Conservation (phyloP, 2,329 filamentous ascomycete species). For the Calonectria henricotiae region DNA sequence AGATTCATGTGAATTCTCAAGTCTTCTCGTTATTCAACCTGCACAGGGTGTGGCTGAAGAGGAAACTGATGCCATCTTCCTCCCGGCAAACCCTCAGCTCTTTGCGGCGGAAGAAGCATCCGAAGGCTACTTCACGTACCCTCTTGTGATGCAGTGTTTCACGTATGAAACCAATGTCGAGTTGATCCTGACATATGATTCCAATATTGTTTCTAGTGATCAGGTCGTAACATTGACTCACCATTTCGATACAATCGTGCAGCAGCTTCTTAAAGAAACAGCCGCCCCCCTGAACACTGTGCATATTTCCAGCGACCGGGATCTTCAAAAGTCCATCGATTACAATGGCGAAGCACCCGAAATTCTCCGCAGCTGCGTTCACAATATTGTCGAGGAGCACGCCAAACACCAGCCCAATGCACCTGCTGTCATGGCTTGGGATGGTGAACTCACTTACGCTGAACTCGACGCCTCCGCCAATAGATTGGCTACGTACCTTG, state of each 20-base stretch:
- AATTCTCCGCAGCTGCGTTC: too few relatives aligned
- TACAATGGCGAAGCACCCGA: too few relatives aligned
- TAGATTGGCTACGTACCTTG: background rate
- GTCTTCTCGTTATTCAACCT: constrained; percentile 53
- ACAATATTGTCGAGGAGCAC: too few relatives aligned
- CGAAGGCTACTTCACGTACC: constrained; percentile 16
- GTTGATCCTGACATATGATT: too few relatives aligned
- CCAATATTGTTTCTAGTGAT: too few relatives aligned
- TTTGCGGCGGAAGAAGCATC: constrained; percentile 2
- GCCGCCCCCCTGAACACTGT: too few relatives aligned
- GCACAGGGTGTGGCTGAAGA: background rate
- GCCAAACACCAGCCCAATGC: too few relatives aligned
- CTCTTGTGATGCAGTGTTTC: constrained; percentile 20
- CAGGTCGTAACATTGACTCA: too few relatives aligned
- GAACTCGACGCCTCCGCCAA: background rate
- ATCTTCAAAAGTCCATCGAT: too few relatives aligned
- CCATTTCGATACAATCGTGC: too few relatives aligned
- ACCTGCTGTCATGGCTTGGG: background rate
- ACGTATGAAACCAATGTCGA: background rate
- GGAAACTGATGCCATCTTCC: background rate
- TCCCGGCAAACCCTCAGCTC: background rate
- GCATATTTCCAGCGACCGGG: too few relatives aligned
- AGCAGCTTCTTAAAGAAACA: too few relatives aligned
- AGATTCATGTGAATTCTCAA: constrained; percentile 51
- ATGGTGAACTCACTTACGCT: background rate